A percentile compares a stretch with the other conserved stretches of the same genome.
Conservation (phyloP, 441 rosid species). For the Gossypium trilobum region DNA sequence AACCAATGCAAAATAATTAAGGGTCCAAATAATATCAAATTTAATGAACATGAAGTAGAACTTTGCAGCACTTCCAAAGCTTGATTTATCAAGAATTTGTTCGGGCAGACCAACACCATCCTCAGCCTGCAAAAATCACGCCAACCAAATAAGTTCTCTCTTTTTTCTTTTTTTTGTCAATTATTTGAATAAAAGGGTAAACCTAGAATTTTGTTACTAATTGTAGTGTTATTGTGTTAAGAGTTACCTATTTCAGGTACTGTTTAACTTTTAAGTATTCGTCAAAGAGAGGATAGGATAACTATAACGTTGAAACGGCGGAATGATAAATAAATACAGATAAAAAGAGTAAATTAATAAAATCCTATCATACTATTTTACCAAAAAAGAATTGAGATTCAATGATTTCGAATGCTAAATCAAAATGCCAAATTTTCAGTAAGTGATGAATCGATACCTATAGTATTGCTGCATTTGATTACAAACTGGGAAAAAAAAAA, state of each 20-base stretch:
- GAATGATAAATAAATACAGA: neutral
- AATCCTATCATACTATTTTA: neutral
- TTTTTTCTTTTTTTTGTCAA: neutral
- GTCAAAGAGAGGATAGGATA: neutral
- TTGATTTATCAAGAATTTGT: slow-evolving; percentile 65
- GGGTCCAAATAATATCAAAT: slow-evolving; percentile 70
- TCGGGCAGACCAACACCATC: slow-evolving; percentile 92
- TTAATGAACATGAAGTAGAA: slow-evolving; percentile 51
- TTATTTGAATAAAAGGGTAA: neutral
- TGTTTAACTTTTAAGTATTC: neutral
- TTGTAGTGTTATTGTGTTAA: neutral
- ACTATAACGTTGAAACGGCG: neutral
- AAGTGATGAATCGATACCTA: neutral
- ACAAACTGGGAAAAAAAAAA: neutral
- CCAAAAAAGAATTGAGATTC: neutral
- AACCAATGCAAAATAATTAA: slow-evolving; percentile 73
- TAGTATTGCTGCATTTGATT: neutral
- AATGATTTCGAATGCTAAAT: neutral
- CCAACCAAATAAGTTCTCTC: neutral
- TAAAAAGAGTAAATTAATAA: neutral
- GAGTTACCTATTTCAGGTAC: neutral
- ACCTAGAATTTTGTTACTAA: neutral
- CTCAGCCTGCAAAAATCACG: slow-evolving; percentile 53
- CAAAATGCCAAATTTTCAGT: neutral
- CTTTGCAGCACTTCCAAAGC: slow-evolving; percentile 55